Base-by-base conservation (phyloP, 148 eudicot species). In the Simmondsia chinensis region DNA sequence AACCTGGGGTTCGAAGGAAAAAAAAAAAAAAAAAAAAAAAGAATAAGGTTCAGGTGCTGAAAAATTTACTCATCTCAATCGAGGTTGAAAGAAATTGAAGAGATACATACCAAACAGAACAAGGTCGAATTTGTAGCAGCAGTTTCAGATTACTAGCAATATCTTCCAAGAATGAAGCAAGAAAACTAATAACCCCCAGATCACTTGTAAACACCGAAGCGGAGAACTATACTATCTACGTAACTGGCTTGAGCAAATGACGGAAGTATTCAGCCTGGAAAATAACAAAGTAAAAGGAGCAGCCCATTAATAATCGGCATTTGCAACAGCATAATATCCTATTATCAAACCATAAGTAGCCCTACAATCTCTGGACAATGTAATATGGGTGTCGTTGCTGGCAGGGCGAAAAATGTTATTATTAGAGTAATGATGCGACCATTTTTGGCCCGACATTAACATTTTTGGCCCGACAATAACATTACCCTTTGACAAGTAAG, bases 221-320 rank as follows among this genome's bases (percentile, higher is more conserved):
- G 33, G 39, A 35, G n/a, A 46, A 53, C 66, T 61, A 46, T 9
- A 52, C 25, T 26, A 62, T 55, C 93, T 89, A 89, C 97, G 97
- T 89, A 9, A 89, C 95, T 25, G 97, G 97, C 68, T 89, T 89
- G 20, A 89, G 75, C 73, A 89, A 79, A 26, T 75, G 91, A 21
- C 97, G 87, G 46, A 89, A 89, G 65, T 89, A 89, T 54, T 89
- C 97, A 32, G 97, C 97, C 97, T 89, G 95, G 31, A 82, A 77
- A 41, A 23, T 30, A 72, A 59, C 19, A 20, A 43, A n/a, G n/a
- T n/a, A n/a, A n/a, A n/a, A 45, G 32, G 50, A 26, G 17, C 7
- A 37, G 37, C 9, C 25, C 36, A 26, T 40, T 46, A 53, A 13
- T 2, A 26, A 19, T 14, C 40, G 10, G n/a, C 3, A 66, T 21